Percentiles rank a stretch among this genome's conserved stretches.
phyloP scores from a whole-genome alignment of 2,329 filamentous ascomycete species.

The Cercospora sojina region DNA sequence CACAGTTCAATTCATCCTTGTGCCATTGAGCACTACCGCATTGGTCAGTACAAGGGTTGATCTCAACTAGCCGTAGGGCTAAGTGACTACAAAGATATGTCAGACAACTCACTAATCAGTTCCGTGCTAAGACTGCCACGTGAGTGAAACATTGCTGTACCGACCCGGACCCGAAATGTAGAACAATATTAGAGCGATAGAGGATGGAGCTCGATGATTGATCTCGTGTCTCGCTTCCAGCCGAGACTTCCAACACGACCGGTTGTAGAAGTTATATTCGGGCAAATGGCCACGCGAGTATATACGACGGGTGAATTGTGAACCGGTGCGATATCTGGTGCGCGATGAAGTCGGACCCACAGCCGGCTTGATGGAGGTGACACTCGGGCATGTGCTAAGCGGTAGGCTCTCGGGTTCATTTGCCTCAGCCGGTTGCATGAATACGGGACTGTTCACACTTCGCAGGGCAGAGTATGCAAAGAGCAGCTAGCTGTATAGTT shows the following conservation, averaged over 20 bases:
- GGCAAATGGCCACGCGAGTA: neutral
- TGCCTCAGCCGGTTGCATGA: neutral
- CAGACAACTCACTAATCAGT: neutral
- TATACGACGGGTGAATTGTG: neutral
- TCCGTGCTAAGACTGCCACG: neutral
- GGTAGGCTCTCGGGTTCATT: neutral
- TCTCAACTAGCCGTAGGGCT: neutral
- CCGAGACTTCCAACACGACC: neutral
- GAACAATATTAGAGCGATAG: neutral
- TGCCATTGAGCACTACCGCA: neutral
- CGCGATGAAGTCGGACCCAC: neutral
- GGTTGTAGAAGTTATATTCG: neutral
- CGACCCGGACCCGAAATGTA: neutral
- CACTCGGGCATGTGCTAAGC: neutral
- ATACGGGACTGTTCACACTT: no score
- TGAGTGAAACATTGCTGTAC: neutral
- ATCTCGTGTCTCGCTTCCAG: neutral
- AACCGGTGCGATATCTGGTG: neutral
- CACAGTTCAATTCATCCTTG: neutral
- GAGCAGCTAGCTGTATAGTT: neutral
- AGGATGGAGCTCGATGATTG: no score
- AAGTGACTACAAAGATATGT: neutral
- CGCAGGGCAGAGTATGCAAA: neutral
- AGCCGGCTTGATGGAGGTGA: neutral
- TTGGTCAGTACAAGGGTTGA: neutral